phyloP scores from a whole-genome alignment of 1,284 basidiomycete genomes.

The Fomitopsis palustris region DNA sequence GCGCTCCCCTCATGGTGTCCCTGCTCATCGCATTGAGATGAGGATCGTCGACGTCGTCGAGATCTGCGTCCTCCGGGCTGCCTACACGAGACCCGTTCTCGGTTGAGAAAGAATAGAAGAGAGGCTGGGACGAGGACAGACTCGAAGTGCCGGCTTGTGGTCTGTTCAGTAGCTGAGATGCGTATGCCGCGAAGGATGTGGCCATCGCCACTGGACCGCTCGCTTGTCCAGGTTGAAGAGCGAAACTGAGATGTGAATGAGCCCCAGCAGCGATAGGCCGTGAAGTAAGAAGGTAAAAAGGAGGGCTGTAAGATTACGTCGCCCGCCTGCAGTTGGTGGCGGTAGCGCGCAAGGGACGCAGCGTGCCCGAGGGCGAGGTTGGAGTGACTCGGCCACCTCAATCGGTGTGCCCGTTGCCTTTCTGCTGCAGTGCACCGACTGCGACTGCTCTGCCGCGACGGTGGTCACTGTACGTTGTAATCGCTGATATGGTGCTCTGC shows the following conservation, averaged over 20 bases:
- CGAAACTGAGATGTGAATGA: neutral
- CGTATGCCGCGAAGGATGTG: conserved; percentile 63
- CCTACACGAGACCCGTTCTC: conserved; percentile 61
- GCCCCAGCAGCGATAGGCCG: neutral
- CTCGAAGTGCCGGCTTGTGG: conserved; percentile 41
- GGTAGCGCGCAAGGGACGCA: conserved; percentile 3
- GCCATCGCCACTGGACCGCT: conserved; percentile 32
- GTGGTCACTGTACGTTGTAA: neutral
- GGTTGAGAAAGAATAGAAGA: conserved; percentile 80
- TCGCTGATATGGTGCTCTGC: neutral
- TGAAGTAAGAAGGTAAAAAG: neutral
- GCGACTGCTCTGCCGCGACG: neutral
- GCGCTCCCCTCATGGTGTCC: conserved; percentile 24
- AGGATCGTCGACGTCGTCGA: conserved; percentile 71
- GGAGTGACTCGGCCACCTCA: neutral
- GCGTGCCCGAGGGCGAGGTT: neutral
- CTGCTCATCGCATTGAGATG: conserved; percentile 48
- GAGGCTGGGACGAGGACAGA: conserved; percentile 64
- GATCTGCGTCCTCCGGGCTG: conserved; percentile 43
- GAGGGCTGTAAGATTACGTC: conserved; percentile 4
- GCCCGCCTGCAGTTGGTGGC: neutral
- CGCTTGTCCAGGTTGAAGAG: neutral
- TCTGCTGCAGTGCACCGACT: neutral
- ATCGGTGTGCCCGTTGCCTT: neutral
- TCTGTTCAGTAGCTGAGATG: conserved; percentile 60